Conservation (phyloP, 1,139 yeast species). For the Pichia sp. region DNA sequence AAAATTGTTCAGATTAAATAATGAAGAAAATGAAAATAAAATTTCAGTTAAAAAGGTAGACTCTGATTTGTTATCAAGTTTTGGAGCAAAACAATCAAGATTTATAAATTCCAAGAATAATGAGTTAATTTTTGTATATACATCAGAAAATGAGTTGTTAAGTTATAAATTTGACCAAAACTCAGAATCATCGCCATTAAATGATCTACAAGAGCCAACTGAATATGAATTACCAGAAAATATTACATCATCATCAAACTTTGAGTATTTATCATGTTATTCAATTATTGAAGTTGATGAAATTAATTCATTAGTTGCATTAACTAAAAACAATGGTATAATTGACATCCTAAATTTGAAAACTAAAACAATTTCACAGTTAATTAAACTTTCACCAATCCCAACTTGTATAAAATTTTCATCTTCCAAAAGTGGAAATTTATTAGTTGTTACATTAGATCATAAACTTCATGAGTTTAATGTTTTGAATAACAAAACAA, state of each 20-base stretch:
- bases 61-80: conserved; percentile 40
- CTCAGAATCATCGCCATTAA: conserved; percentile 33
- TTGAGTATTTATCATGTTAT: conserved; percentile 33
- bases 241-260: conserved; percentile 26
- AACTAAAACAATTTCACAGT: conserved; percentile 19
- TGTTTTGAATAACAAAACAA: conserved; percentile 19
- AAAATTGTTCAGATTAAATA: conserved; percentile 55
- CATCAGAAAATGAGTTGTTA: conserved; percentile 53
- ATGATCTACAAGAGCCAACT: conserved; percentile 23
- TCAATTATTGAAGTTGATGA: conserved; percentile 45
- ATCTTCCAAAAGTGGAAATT: conserved; percentile 28
- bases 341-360: conserved; percentile 48
- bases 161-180: conserved; percentile 38
- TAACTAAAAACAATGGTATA: conserved; percentile 59
- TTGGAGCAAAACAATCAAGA: conserved; percentile 54
- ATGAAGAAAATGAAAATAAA: conserved; percentile 33
- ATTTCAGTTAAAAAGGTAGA: conserved; percentile 48
- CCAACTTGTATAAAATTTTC: conserved; percentile 60
- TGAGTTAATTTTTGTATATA: conserved; percentile 47
- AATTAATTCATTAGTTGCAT: conserved; percentile 40
- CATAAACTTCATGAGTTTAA: conserved; percentile 68
- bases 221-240: conserved; percentile 32
- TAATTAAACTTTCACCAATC: conserved; percentile 40
- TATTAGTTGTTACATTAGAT: conserved; percentile 67
- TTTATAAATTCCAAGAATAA: conserved; percentile 32